phyloP scores from a whole-genome alignment of 805 yeast species.

The Ascoidea rubescens region DNA sequence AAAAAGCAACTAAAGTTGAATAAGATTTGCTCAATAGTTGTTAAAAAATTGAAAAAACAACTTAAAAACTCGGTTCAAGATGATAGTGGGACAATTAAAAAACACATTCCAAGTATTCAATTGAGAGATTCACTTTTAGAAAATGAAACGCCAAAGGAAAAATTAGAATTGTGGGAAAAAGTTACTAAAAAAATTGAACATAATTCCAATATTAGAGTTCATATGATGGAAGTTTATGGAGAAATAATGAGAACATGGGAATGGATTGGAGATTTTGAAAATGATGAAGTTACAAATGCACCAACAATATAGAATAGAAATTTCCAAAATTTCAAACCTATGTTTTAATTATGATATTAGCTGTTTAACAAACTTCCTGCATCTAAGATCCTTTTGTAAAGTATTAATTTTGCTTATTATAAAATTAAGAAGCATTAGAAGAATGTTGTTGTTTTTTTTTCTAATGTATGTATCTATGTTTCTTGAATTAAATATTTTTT shows the following conservation, averaged over 20 bases:
- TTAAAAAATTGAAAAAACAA: conserved; percentile 36
- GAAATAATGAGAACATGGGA: conserved; percentile 83
- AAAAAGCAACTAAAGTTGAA: conserved; percentile 27
- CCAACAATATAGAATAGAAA: too few species aligned
- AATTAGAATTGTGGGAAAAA: conserved; percentile 41
- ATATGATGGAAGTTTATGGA: conserved; percentile 64
- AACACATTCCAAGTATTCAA: conserved; percentile 56
- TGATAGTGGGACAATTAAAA: conserved; percentile 21
- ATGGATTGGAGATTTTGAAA: conserved; percentile 45
- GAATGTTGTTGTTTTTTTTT: too few species aligned
- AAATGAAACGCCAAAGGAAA: conserved; percentile 22
- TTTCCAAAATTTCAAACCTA: too few species aligned
- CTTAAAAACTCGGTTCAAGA: conserved; percentile 21
- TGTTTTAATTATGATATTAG: too few species aligned
- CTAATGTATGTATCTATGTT: too few species aligned
- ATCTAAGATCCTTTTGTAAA: too few species aligned
- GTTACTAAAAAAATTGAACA: conserved; percentile 44
- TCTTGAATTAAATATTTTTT: too few species aligned
- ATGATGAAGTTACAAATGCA: not conserved
- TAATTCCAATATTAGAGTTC: conserved; percentile 49
- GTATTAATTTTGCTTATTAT: too few species aligned
- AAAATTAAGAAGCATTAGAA: too few species aligned
- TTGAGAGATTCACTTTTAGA: conserved; percentile 49
- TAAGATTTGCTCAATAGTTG: conserved; percentile 31
- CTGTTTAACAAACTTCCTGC: too few species aligned